Conservation (phyloP, 2,329 filamentous ascomycete species). For the Chaetothyriales sp. region DNA sequence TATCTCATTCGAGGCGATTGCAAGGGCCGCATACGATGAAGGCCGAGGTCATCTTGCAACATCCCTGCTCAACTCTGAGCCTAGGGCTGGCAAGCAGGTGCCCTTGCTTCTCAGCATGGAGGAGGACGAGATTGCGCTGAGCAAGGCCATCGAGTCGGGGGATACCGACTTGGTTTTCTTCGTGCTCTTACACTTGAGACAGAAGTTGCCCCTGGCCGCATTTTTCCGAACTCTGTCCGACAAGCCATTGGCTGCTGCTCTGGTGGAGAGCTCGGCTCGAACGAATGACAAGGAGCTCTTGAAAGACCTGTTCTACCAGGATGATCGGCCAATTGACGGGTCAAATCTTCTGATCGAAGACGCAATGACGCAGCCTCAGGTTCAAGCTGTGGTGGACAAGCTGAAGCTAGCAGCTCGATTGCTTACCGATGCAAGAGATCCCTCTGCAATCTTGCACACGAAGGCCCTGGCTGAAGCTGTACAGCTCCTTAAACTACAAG, state of each 20-base stretch:
- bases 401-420: conserved; percentile 73
- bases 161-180: conserved; percentile 87
- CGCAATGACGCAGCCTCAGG: conserved; percentile 57
- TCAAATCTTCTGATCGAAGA: conserved; percentile 77
- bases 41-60: conserved; percentile 79
- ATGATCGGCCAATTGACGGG: conserved; percentile 77
- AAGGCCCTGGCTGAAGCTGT: conserved; percentile 64
- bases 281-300: conserved; percentile 68
- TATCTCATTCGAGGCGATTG: conserved; percentile 91
- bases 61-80: conserved; percentile 81
- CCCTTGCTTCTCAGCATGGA: conserved; percentile 88
- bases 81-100: conserved; percentile 87
- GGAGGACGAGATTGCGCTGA: conserved; percentile 82
- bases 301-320: conserved; percentile 95
- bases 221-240: conserved; percentile 89
- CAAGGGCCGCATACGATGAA: conserved; percentile 84
- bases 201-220: conserved; percentile 72
- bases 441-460: conserved; percentile 48
- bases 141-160: conserved; percentile 91
- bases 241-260: conserved; percentile 68
- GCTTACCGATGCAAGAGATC: conserved; percentile 69
- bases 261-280: conserved; percentile 71
- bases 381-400: conserved; percentile 63
- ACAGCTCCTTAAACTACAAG: conserved; percentile 69
- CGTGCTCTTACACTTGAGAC: conserved; percentile 74